These are phyloP conservation scores for Monosporascus sp. DNA, from an alignment of 2,329 filamentous ascomycete species.

Conservation along the genomic window DNA sequence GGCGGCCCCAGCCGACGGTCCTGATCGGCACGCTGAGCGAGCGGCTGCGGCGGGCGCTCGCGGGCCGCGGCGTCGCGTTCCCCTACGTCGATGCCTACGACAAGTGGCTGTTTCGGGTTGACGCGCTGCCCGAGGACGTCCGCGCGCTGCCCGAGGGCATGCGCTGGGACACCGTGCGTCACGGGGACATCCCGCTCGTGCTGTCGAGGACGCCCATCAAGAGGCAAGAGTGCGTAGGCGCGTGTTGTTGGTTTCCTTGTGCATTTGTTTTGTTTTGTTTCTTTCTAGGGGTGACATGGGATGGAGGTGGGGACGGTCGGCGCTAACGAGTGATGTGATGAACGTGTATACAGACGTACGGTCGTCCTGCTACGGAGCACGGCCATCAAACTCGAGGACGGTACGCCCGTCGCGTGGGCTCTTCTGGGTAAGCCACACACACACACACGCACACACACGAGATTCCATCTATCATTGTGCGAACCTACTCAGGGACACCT, in stretches of 20 bases:
- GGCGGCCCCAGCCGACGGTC: conserved; percentile 14
- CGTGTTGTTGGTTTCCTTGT: not conserved
- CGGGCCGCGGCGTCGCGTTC: conserved; percentile 22
- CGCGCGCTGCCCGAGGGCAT: conserved; percentile 41
- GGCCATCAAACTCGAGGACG: conserved; percentile 39
- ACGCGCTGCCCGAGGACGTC: conserved; percentile 34
- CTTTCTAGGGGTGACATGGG: not conserved
- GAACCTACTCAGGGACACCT: too few species aligned
- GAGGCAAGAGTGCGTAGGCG: conserved; percentile 42
- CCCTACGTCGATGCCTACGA: conserved; percentile 32
- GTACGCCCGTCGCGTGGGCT: conserved; percentile 56
- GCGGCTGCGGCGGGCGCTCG: conserved; percentile 24
- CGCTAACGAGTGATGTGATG: not conserved
- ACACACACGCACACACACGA: conserved; percentile 12
- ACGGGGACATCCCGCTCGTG: conserved; percentile 52
- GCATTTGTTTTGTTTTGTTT: not conserved
- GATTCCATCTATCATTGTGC: too few species aligned
- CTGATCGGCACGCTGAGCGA: conserved; percentile 40
- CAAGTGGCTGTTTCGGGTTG: conserved; percentile 54
- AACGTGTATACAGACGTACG: conserved; percentile 29
- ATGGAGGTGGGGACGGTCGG: not conserved
- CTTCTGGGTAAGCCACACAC: conserved; percentile 40
- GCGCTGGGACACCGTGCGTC: conserved; percentile 47
- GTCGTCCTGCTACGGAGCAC: conserved; percentile 41
- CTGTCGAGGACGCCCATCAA: conserved; percentile 51